phyloP scores from a whole-genome alignment of 306 rosid species.

The Cicer arietinum region DNA sequence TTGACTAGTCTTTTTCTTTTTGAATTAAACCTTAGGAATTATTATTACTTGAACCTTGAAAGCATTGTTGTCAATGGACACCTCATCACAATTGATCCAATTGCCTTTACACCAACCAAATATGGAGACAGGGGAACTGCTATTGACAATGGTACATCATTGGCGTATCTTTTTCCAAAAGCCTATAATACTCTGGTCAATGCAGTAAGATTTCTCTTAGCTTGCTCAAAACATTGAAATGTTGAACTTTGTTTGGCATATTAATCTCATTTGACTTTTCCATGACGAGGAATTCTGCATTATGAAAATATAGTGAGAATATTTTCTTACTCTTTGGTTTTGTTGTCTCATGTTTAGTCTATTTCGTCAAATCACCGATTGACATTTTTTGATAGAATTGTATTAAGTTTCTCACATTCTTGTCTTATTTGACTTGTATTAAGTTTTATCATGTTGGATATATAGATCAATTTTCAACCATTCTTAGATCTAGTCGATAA shows the following conservation, averaged over 20 bases:
- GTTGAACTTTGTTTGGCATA: neutral
- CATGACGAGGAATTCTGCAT: conserved; percentile 17
- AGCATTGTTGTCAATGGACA: conserved; percentile 86
- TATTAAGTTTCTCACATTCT: no score
- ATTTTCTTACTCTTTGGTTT: no score
- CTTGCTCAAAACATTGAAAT: neutral
- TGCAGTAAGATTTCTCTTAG: conserved; percentile 66
- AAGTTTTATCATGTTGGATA: no score
- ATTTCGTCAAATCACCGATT: neutral
- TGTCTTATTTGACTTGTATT: no score
- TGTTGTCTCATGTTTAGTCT: neutral
- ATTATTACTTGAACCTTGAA: conserved; percentile 84
- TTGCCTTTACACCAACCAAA: conserved; percentile 62
- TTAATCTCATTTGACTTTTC: conserved; percentile 28
- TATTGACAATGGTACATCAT: conserved; percentile 88
- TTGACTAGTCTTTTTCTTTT: conserved; percentile 39
- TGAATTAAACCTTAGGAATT: conserved; percentile 70
- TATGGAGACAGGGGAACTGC: conserved; percentile 79
- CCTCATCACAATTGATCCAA: conserved; percentile 72
- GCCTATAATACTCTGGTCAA: conserved; percentile 83
- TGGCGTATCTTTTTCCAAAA: conserved; percentile 85
- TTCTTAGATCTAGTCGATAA: no score
- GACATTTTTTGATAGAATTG: no score
- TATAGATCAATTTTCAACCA: no score
- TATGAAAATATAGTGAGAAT: neutral